phyloP scores from a whole-genome alignment of 2,329 filamentous ascomycete species.

The Elsinoe necatrix region DNA sequence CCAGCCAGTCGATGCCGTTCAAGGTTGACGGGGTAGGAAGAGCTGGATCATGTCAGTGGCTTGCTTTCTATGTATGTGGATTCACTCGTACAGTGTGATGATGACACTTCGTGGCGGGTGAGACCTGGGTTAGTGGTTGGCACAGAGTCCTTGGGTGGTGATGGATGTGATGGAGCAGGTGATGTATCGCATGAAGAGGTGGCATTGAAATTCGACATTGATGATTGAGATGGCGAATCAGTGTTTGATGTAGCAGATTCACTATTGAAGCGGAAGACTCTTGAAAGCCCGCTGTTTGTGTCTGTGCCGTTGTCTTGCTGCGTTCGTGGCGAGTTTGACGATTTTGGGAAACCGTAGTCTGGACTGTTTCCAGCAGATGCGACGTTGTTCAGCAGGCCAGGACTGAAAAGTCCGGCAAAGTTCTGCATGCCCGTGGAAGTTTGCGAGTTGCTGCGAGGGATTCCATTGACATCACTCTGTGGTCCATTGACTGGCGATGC shows the following conservation, averaged over 20 bases:
- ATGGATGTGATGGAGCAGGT: slow-evolving; percentile 66
- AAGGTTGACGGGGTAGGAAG: slow-evolving; percentile 48
- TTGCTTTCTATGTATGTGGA: not conserved
- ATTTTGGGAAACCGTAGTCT: slow-evolving; percentile 18
- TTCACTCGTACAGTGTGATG: not conserved
- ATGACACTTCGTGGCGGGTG: slow-evolving; percentile 9
- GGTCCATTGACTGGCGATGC: not conserved
- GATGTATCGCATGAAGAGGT: slow-evolving; percentile 59
- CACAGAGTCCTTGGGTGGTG: slow-evolving; percentile 37
- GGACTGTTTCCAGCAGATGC: slow-evolving; percentile 28
- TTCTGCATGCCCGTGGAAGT: slow-evolving; percentile 29
- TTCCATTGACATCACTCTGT: slow-evolving; percentile 21
- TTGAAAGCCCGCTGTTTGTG: slow-evolving; percentile 36
- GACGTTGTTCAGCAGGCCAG: slow-evolving; percentile 42
- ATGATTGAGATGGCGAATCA: slow-evolving; percentile 45
- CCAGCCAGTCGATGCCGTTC: slow-evolving; percentile 62
- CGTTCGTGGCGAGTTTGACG: slow-evolving; percentile 17
- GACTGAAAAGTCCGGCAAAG: slow-evolving; percentile 53
- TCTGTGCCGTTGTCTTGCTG: slow-evolving; percentile 32
- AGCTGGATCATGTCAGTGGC: slow-evolving; percentile 30
- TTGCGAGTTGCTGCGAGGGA: slow-evolving; percentile 24
- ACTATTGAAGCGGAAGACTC: slow-evolving; percentile 45
- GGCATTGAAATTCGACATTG: slow-evolving; percentile 42
- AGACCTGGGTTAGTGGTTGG: slow-evolving; percentile 13
- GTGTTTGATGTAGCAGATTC: slow-evolving; percentile 38